Evolutionary conservation across 441 rosid genomes (phyloP).

Genomic region (Euphorbia corollata): DNA sequence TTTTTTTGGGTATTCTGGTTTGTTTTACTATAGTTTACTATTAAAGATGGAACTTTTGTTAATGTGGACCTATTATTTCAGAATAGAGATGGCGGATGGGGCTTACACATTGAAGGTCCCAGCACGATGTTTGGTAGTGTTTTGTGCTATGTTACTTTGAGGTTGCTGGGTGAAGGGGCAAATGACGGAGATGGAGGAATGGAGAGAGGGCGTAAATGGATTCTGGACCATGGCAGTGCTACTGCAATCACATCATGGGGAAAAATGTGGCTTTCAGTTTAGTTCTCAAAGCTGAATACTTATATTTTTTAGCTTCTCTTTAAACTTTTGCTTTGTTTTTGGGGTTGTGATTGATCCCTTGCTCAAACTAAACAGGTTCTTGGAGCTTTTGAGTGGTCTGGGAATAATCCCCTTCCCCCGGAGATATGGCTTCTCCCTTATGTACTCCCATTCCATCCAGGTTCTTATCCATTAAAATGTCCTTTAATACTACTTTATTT

Average conservation of each 20-base stretch:
- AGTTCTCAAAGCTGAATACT: constrained; percentile 6
- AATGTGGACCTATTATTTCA: constrained; percentile 27
- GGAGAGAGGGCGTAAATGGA: constrained; percentile 55
- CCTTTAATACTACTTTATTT: background rate
- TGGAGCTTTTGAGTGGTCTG: constrained; percentile 68
- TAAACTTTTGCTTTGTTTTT: background rate
- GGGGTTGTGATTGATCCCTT: constrained; percentile 3
- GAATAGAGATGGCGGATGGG: constrained; percentile 87
- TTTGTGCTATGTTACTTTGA: constrained; percentile 40
- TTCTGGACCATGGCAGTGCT: constrained; percentile 51
- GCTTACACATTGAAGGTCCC: constrained; percentile 55
- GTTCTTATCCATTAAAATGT: constrained; percentile 17
- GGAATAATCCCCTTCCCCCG: constrained; percentile 66
- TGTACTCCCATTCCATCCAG: constrained; percentile 56
- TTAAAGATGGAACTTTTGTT: background rate
- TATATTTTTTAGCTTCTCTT: background rate
- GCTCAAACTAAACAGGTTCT: constrained; percentile 35
- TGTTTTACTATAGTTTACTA: background rate
- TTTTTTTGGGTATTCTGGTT: background rate
- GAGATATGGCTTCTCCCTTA: constrained; percentile 75
- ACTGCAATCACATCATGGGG: constrained; percentile 63
- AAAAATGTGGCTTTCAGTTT: constrained; percentile 69
- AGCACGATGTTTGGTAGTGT: constrained; percentile 60
- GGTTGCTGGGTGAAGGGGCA: constrained; percentile 52
- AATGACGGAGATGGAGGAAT: constrained; percentile 49